Evolutionary conservation across 208 protist genomes (phyloP).

Genomic region (Acanthamoeba castellanii): DNA sequence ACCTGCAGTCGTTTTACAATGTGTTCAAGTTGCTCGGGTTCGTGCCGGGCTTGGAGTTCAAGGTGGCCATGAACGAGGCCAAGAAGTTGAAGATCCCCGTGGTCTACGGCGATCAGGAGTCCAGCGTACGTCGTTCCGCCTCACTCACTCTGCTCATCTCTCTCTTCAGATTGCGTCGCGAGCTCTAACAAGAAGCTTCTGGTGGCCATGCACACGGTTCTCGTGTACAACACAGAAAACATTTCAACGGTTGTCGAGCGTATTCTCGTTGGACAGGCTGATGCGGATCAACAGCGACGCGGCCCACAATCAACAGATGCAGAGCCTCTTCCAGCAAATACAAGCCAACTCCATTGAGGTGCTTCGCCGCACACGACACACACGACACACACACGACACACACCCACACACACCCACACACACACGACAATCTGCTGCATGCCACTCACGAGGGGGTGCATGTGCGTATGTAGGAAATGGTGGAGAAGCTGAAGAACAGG

Average conservation of each 20-base stretch:
- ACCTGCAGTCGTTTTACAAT: constrained; percentile 25
- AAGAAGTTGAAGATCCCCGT: neutral
- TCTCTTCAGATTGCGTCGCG: no score
- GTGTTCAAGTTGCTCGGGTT: constrained; percentile 58
- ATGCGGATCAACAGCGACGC: neutral
- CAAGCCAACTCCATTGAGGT: constrained; percentile 43
- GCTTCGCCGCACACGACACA: neutral
- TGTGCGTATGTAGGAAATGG: neutral
- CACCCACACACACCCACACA: no score
- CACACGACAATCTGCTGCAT: no score
- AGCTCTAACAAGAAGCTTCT: neutral
- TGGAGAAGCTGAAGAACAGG: constrained; percentile 42
- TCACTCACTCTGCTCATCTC: no score
- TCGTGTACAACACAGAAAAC: neutral
- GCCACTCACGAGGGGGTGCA: no score
- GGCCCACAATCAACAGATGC: neutral
- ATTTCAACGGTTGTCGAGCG: neutral
- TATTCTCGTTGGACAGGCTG: constrained; percentile 15
- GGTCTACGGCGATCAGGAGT: constrained; percentile 46
- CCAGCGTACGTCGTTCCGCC: neutral
- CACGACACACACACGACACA: no score
- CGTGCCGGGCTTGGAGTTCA: constrained; percentile 61
- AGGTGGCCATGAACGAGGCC: constrained; percentile 40
- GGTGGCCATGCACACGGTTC: neutral
- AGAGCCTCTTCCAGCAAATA: neutral